These are phyloP conservation scores for Cadophora malorum DNA, from an alignment of 2,329 filamentous ascomycete species.

Conservation along the genomic window DNA sequence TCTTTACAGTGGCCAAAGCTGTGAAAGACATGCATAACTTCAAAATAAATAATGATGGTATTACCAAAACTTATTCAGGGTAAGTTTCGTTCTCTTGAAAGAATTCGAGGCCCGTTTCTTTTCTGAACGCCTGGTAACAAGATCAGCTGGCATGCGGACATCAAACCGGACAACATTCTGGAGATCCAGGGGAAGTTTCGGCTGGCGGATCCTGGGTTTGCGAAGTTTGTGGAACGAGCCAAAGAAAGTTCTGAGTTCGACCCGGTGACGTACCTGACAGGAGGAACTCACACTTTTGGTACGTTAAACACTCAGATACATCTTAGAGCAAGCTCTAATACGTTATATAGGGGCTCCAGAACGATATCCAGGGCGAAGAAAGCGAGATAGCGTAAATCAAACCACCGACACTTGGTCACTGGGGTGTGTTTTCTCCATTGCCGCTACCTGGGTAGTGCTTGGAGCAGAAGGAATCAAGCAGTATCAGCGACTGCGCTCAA, in stretches of 20 bases:
- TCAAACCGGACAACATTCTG: slow-evolving; percentile 48
- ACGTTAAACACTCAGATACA: too few species aligned
- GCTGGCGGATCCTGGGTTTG: slow-evolving; percentile 49
- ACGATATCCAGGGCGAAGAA: slow-evolving; percentile 5
- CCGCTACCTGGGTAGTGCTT: slow-evolving; percentile 49
- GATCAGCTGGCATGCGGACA: slow-evolving; percentile 47
- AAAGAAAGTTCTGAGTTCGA: too few species aligned
- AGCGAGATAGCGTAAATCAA: slow-evolving; percentile 37
- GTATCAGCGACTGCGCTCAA: slow-evolving; percentile 24
- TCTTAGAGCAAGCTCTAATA: too few species aligned
- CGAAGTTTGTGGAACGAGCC: slow-evolving; percentile 35
- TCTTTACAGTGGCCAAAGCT: slow-evolving; percentile 45
- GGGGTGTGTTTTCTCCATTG: slow-evolving; percentile 49
- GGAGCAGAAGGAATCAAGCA: slow-evolving; percentile 45
- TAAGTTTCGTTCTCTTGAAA: too few species aligned
- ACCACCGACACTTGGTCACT: slow-evolving; percentile 51
- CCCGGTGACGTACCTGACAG: too few species aligned
- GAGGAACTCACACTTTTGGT: too few species aligned
- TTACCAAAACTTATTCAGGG: too few species aligned
- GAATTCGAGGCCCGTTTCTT: too few species aligned
- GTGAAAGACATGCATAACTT: slow-evolving; percentile 44
- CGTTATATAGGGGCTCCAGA: slow-evolving; percentile 35
- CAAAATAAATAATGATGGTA: too few species aligned
- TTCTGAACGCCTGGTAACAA: too few species aligned
- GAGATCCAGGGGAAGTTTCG: slow-evolving; percentile 46